Evolutionary conservation across 331 rosid species (phyloP).

Genomic region (Spiraea crenata): DNA sequence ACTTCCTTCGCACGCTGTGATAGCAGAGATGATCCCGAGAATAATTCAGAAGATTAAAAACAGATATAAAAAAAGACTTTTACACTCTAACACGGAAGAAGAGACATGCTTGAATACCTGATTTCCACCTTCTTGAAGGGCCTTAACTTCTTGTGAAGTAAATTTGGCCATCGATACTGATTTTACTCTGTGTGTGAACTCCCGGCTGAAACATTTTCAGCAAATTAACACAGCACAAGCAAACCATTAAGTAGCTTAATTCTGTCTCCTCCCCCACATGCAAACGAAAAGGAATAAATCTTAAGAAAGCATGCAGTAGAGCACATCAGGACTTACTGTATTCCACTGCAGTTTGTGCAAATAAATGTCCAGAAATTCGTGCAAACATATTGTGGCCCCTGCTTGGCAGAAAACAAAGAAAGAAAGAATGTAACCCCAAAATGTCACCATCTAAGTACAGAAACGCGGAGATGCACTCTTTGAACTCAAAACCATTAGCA

Average conservation of each 20-base stretch:
- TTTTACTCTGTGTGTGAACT: slow-evolving; percentile 91
- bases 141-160: slow-evolving; percentile 87
- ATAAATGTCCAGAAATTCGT: slow-evolving; percentile 96
- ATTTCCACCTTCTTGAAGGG: slow-evolving; percentile 98
- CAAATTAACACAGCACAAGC: slow-evolving; percentile 21
- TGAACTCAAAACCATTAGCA: neutral
- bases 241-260: slow-evolving; percentile 21
- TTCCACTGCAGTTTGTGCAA: slow-evolving; percentile 95
- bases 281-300: slow-evolving; percentile 12
- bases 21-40: slow-evolving; percentile 26
- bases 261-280: slow-evolving; percentile 1
- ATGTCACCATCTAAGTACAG: neutral
- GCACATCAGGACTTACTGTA: slow-evolving; percentile 68
- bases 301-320: slow-evolving; percentile 16
- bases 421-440: slow-evolving; percentile 19
- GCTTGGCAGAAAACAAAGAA: slow-evolving; percentile 29
- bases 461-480: neutral
- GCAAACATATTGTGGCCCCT: slow-evolving; percentile 99
- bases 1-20: slow-evolving; percentile 76
- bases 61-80: slow-evolving; percentile 11
- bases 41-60: slow-evolving; percentile 28
- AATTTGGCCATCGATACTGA: slow-evolving; percentile 96
- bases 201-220: slow-evolving; percentile 63
- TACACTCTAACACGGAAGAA: slow-evolving; percentile 18
- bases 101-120: slow-evolving; percentile 48